These are phyloP conservation scores for Aspergillus hortae DNA, from an alignment of 2,329 filamentous ascomycete genomes.

Conservation along the genomic window DNA sequence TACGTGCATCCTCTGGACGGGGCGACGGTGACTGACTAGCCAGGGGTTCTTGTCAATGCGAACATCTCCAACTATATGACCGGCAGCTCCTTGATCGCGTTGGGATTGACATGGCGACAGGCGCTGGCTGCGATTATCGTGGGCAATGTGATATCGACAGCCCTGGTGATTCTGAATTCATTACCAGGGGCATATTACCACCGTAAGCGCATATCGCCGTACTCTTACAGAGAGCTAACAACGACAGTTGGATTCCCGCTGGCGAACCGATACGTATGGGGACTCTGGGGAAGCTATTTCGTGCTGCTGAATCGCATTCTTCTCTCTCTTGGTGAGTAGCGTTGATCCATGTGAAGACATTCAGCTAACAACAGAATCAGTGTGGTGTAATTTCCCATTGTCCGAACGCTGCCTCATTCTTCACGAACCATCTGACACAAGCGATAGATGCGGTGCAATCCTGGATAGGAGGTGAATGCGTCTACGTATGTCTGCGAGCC, in stretches of 20 bases:
- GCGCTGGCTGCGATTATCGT: constrained; percentile 28
- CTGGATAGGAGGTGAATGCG: constrained; percentile 47
- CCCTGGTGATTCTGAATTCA: constrained; percentile 42
- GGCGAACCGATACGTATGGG: constrained; percentile 31
- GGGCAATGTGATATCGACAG: constrained; percentile 37
- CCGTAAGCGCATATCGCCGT: constrained; percentile 6
- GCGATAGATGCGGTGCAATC: constrained; percentile 38
- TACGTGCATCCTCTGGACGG: constrained; percentile 17
- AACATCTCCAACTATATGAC: constrained; percentile 32
- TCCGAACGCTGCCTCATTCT: too few species aligned
- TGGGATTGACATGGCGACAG: constrained; percentile 33
- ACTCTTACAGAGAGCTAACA: neutral
- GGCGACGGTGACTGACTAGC: neutral
- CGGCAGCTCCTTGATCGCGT: constrained; percentile 32
- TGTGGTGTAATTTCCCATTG: constrained; percentile 3
- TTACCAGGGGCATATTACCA: constrained; percentile 44
- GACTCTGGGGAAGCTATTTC: constrained; percentile 24
- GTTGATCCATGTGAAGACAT: neutral
- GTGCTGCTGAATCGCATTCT: constrained; percentile 24
- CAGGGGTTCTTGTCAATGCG: constrained; percentile 49
- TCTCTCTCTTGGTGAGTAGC: constrained; percentile 30
- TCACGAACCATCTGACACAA: too few species aligned
- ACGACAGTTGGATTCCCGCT: constrained; percentile 30
- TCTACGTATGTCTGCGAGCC: constrained; percentile 46
- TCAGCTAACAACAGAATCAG: neutral